Conservation (phyloP, 148 eudicot species). For the Rhododendron williamsianum region DNA sequence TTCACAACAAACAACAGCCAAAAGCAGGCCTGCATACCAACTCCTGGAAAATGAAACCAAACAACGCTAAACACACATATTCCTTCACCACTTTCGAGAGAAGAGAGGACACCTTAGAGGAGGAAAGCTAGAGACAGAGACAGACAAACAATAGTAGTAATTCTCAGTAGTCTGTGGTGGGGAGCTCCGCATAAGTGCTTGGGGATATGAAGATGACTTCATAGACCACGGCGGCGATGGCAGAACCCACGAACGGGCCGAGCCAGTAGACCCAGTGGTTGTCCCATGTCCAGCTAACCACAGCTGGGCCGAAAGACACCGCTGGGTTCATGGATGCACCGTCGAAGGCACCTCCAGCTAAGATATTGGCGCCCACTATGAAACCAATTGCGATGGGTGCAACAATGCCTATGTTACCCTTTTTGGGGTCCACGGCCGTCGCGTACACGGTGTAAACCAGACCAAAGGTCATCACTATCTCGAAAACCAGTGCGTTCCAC, state of each 20-base stretch:
- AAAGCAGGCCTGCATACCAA: neutral
- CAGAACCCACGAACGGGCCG: conserved; percentile 55
- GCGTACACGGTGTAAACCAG: conserved; percentile 71
- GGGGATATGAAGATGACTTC: conserved; percentile 44
- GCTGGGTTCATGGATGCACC: conserved; percentile 81
- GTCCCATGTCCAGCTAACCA: conserved; percentile 66
- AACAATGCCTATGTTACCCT: conserved; percentile 51
- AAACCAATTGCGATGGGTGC: conserved; percentile 67
- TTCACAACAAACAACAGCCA: conserved; percentile 22
- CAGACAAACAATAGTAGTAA: neutral
- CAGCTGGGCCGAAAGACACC: conserved; percentile 67
- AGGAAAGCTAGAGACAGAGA: neutral
- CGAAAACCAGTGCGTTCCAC: conserved; percentile 60
- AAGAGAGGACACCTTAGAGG: neutral
- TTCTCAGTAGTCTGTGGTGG: conserved; percentile 30
- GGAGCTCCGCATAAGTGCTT: conserved; percentile 50
- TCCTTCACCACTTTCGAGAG: neutral
- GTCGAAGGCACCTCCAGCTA: conserved; percentile 68
- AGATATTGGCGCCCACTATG: conserved; percentile 68
- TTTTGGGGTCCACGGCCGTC: conserved; percentile 66
- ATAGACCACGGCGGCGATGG: conserved; percentile 50
- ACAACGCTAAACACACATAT: conserved; percentile 3
- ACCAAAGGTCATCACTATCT: conserved; percentile 71
- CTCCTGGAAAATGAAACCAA: conserved; percentile 10
- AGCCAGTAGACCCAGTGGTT: conserved; percentile 74